A percentile compares a stretch with the other conserved stretches of the same genome.
These are phyloP conservation scores for Podila minutissima DNA, from an alignment of 192 early-diverging fungal species.

Conservation along the genomic window DNA sequence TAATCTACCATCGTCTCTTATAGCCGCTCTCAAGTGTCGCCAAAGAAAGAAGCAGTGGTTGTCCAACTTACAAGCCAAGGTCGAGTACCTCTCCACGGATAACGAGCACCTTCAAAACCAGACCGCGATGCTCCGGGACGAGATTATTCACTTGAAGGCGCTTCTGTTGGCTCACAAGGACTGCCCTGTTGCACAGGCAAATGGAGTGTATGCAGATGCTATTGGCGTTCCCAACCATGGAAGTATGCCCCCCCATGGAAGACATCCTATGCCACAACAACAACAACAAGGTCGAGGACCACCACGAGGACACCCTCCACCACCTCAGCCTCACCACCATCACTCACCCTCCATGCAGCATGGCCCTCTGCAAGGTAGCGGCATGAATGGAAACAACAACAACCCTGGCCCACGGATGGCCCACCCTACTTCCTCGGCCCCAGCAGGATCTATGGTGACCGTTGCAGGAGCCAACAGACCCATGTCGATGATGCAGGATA, in stretches of 20 bases:
- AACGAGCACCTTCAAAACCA: conserved; percentile 72
- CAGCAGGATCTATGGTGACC: conserved; percentile 8
- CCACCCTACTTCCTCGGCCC: neutral
- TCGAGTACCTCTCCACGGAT: conserved; percentile 68
- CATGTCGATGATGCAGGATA: conserved; percentile 53
- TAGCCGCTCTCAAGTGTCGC: conserved; percentile 90
- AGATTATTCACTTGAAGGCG: conserved; percentile 78
- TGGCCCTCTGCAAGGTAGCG: conserved; percentile 14
- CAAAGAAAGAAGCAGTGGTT: conserved; percentile 95
- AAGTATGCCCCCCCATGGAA: neutral
- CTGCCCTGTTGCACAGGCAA: conserved; percentile 74
- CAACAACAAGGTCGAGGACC: conserved; percentile 15
- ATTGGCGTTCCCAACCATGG: conserved; percentile 14
- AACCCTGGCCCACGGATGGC: conserved; percentile 18
- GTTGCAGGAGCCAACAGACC: conserved; percentile 20
- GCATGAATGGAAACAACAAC: neutral
- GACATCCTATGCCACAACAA: conserved; percentile 10
- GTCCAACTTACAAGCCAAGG: conserved; percentile 73
- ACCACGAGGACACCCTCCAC: conserved; percentile 9
- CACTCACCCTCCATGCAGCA: conserved; percentile 1
- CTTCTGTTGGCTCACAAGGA: conserved; percentile 81
- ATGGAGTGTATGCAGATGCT: conserved; percentile 57
- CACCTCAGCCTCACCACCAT: conserved; percentile 15
- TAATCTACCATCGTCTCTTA: too few species aligned
- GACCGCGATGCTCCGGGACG: conserved; percentile 70